These are phyloP conservation scores for Omphalotus olearius DNA, from an alignment of 1,284 basidiomycete genomes.

Conservation along the genomic window DNA sequence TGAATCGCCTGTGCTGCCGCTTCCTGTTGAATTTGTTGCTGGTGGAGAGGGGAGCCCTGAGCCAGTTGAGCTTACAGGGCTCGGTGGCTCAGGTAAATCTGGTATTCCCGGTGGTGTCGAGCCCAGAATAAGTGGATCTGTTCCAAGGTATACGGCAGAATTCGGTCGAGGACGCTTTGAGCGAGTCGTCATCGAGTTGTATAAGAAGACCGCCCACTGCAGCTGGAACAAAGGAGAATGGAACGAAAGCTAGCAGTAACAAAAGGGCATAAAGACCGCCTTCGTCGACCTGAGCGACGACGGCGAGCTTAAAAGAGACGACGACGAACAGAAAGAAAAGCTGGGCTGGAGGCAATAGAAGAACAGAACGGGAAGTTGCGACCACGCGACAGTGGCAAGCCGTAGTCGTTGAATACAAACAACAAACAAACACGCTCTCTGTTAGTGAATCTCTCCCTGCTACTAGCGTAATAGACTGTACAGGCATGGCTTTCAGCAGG, in stretches of 20 bases:
- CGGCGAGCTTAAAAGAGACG: conserved; percentile 2
- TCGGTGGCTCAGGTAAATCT: conserved; percentile 67
- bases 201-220: background rate
- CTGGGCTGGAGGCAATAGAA: background rate
- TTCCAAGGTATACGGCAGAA: conserved; percentile 44
- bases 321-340: conserved; percentile 6
- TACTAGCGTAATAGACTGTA: too few relatives aligned
- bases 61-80: conserved; percentile 44
- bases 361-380: background rate
- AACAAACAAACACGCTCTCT: too few relatives aligned
- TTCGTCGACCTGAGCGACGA: conserved; percentile 15
- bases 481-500: too few relatives aligned
- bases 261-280: conserved; percentile 6
- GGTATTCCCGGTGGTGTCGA: conserved; percentile 40
- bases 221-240: background rate
- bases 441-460: too few relatives aligned
- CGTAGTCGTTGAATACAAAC: too few relatives aligned
- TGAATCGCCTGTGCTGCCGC: conserved; percentile 66
- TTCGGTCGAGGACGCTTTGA: conserved; percentile 13
- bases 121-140: conserved; percentile 23
- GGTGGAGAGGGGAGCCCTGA: conserved; percentile 76
- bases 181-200: conserved; percentile 9
- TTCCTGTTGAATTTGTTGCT: conserved; percentile 76
- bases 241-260: conserved; percentile 1
- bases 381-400: too few relatives aligned